Evolutionary conservation across 1,284 basidiomycete species (phyloP).

Genomic region (Austroboletus novae-zelandiae): DNA sequence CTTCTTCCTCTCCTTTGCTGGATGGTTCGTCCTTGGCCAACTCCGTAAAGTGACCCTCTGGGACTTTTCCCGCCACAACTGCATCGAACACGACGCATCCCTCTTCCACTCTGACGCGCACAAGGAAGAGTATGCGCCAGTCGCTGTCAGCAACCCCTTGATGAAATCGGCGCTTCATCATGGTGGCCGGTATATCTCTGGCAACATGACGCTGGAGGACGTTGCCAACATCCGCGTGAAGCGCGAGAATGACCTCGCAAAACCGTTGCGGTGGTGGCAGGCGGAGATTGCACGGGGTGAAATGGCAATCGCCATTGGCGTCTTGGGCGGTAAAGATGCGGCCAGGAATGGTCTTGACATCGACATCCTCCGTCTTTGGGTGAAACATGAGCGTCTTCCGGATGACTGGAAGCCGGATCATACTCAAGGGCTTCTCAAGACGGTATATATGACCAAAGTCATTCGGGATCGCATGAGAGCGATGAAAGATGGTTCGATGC

Average conservation of each 20-base stretch:
- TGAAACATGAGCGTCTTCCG: slow-evolving; percentile 51
- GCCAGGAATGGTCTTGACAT: slow-evolving; percentile 40
- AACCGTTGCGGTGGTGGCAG: slow-evolving; percentile 42
- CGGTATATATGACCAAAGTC: slow-evolving; percentile 22
- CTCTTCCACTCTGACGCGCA: slow-evolving; percentile 40
- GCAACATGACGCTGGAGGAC: slow-evolving; percentile 34
- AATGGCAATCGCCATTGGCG: slow-evolving; percentile 56
- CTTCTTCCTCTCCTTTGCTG: slow-evolving; percentile 29
- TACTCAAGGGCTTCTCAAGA: slow-evolving; percentile 42
- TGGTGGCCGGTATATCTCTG: slow-evolving; percentile 12
- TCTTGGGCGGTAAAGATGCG: slow-evolving; percentile 31
- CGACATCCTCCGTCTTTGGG: slow-evolving; percentile 48
- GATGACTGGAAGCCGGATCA: slow-evolving; percentile 50
- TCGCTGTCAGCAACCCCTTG: slow-evolving; percentile 18
- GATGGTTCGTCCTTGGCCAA: slow-evolving; percentile 30
- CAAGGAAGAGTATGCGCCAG: slow-evolving; percentile 33
- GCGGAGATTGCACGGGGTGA: slow-evolving; percentile 64
- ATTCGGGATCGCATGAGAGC: slow-evolving; percentile 29
- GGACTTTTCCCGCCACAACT: slow-evolving; percentile 40
- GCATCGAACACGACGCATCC: slow-evolving; percentile 34
- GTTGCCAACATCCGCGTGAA: slow-evolving; percentile 46
- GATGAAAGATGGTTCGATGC: slow-evolving; percentile 12
- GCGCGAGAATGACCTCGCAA: slow-evolving; percentile 38
- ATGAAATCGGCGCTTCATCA: slow-evolving; percentile 24
- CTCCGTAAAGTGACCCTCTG: slow-evolving; percentile 35